A percentile compares a stretch with the other conserved stretches of the same genome.
Conservation (phyloP, 2,329 filamentous ascomycete species). For the Fulvia fulva region DNA sequence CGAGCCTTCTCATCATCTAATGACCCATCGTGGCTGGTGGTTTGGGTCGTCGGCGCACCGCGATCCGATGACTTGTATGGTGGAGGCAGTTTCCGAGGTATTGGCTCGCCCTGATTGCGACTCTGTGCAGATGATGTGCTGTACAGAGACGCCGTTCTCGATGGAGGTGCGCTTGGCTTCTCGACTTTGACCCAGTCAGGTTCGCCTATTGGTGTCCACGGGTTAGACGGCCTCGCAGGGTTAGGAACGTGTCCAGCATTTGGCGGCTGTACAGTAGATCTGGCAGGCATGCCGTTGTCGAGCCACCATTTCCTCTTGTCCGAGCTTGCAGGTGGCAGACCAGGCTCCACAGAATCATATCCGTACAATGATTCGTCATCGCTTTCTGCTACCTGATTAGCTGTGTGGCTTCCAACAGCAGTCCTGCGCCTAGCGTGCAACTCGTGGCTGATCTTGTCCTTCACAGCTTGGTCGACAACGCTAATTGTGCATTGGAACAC, state of each 20-base stretch:
- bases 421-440: constrained; percentile 67
- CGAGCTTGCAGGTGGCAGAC: constrained; percentile 61
- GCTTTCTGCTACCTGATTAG: constrained; percentile 57
- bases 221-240: constrained; percentile 71
- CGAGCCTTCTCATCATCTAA: constrained; percentile 9
- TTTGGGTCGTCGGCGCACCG: constrained; percentile 4
- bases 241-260: constrained; percentile 63
- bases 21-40: constrained; percentile 7
- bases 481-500: constrained; percentile 80
- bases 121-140: constrained; percentile 12
- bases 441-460: constrained; percentile 67
- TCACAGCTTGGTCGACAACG: constrained; percentile 70
- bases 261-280: constrained; percentile 67
- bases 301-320: constrained; percentile 64
- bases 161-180: constrained; percentile 24
- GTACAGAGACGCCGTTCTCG: constrained; percentile 18
- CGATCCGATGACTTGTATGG: constrained; percentile 7
- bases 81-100: constrained; percentile 19
- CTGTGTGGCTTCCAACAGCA: constrained; percentile 62
- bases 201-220: constrained; percentile 69
- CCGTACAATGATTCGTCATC: constrained; percentile 76
- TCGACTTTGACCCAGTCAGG: constrained; percentile 72
- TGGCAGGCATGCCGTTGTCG: constrained; percentile 65
- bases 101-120: constrained; percentile 4
- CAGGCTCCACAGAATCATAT: constrained; percentile 78